Evolutionary conservation across 176 grass and related monocot species (phyloP).

Genomic region (Raddia guianensis): DNA sequence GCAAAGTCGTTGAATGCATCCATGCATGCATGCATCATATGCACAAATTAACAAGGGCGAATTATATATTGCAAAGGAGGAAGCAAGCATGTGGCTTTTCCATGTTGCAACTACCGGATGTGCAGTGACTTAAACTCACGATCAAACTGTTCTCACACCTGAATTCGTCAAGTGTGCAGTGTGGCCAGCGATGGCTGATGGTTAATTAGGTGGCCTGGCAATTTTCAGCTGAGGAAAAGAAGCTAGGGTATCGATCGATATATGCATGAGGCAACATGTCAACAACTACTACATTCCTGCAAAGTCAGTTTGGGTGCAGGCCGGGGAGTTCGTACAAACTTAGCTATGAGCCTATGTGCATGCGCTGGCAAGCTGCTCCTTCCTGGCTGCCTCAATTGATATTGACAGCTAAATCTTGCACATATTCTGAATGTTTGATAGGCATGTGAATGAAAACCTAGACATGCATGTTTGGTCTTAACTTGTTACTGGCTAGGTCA

Average conservation of each 20-base stretch:
- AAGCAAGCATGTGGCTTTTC: background rate
- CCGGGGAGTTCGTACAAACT: background rate
- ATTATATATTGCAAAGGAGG: constrained; percentile 4
- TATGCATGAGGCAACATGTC: constrained; percentile 30
- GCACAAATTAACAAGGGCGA: background rate
- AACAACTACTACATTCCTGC: constrained; percentile 41
- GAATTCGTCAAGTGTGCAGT: constrained; percentile 34
- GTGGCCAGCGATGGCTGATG: background rate
- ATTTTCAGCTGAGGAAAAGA: constrained; percentile 33
- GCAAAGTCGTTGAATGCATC: background rate
- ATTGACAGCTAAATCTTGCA: constrained; percentile 17
- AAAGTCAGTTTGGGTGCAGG: constrained; percentile 42
- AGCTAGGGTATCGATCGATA: background rate
- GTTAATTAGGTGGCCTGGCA: constrained; percentile 38
- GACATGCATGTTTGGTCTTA: background rate
- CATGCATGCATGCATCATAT: background rate
- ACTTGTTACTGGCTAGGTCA: background rate
- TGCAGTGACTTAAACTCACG: constrained; percentile 38
- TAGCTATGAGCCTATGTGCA: background rate
- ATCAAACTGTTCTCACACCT: background rate
- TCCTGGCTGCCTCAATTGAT: background rate
- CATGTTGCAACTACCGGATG: constrained; percentile 43
- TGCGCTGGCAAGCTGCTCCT: background rate
- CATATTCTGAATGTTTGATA: background rate
- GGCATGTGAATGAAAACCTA: background rate